A percentile compares a stretch with the other conserved stretches of the same genome.
These are phyloP conservation scores for Tuber aestivum DNA, from an alignment of 495 filamentous ascomycete species.

Conservation along the genomic window DNA sequence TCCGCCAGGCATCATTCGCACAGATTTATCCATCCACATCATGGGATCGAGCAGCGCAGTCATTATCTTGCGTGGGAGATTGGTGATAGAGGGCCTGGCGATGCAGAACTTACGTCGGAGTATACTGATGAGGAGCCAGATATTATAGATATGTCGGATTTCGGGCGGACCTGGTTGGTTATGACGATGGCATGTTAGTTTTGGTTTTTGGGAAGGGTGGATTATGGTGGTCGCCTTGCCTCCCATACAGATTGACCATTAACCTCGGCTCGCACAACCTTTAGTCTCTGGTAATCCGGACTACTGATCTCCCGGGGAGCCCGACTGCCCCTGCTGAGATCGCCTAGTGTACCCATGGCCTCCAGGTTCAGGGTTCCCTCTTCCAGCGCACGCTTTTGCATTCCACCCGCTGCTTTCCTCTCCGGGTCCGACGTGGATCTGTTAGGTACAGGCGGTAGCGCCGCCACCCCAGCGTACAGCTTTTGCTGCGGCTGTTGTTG, in stretches of 20 bases:
- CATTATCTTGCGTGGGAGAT: not conserved
- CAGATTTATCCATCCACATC: not conserved
- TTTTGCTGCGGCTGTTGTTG: not conserved
- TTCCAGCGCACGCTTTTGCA: not conserved
- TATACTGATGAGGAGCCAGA: not conserved
- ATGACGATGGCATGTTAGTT: not conserved
- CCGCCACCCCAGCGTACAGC: not conserved
- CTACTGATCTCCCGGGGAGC: slow-evolving; percentile 18
- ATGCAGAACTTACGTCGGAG: not conserved
- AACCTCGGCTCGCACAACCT: slow-evolving; percentile 30
- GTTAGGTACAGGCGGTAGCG: not conserved
- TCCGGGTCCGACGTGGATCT: not conserved
- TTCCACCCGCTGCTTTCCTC: not conserved
- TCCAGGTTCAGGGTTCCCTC: not conserved
- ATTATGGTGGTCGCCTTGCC: slow-evolving; percentile 10
- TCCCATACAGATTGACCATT: slow-evolving; percentile 33
- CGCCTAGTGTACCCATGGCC: not conserved
- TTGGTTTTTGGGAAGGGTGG: not conserved
- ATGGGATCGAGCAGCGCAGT: not conserved
- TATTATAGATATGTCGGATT: not conserved
- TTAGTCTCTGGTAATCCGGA: slow-evolving; percentile 24
- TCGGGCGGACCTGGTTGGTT: not conserved
- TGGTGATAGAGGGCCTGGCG: not conserved
- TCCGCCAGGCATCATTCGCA: not conserved
- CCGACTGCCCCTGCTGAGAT: not conserved